Percentiles rank a stretch among this genome's conserved stretches.
Conservation (phyloP, 2,329 filamentous ascomycete genomes). For the Atkinsonella hypoxylon region DNA sequence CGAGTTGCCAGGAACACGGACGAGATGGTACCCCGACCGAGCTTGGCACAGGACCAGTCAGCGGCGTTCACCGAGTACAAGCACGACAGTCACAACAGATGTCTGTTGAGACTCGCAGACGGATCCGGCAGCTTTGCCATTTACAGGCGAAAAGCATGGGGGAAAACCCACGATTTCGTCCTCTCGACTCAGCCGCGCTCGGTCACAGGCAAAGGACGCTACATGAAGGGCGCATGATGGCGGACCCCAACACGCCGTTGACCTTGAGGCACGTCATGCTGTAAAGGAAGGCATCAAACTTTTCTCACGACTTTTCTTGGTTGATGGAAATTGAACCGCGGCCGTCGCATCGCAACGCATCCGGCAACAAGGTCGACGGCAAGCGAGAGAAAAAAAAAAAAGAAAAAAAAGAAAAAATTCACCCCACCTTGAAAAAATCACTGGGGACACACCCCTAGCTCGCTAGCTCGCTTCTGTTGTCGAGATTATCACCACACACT, state of each 20-base stretch:
- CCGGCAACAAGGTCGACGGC: neutral
- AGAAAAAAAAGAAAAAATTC: neutral
- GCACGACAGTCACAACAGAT: neutral
- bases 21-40: too few species aligned
- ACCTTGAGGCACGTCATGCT: neutral
- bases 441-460: neutral
- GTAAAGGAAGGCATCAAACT: neutral
- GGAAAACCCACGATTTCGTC: neutral
- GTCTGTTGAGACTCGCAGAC: neutral
- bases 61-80: too few species aligned
- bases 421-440: neutral
- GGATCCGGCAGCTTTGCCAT: neutral
- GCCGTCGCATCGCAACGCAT: conserved; percentile 2
- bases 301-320: neutral
- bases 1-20: too few species aligned
- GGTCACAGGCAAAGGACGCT: neutral
- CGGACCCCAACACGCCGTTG: neutral
- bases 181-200: neutral
- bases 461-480: neutral
- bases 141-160: neutral
- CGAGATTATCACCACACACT: neutral
- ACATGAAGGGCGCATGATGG: too few species aligned
- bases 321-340: neutral
- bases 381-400: neutral
- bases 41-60: too few species aligned